phyloP scores from a whole-genome alignment of 352 stramenopile species.

The Globisporangium sylvaticum region DNA sequence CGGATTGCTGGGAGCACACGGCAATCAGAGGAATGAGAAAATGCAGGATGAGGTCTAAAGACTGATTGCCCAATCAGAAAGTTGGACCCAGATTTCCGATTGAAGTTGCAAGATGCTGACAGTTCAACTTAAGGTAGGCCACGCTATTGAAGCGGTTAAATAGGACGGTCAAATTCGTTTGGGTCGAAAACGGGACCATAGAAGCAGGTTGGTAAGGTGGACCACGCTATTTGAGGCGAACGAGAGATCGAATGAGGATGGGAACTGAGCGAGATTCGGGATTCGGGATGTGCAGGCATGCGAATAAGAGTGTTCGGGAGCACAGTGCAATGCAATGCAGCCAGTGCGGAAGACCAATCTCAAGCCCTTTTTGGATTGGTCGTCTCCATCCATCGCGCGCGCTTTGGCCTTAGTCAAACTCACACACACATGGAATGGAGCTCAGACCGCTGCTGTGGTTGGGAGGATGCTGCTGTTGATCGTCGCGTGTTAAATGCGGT shows the following conservation, averaged over 20 bases:
- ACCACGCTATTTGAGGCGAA: not conserved
- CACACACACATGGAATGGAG: not conserved
- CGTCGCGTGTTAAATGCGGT: not conserved
- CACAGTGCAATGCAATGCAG: too few species aligned
- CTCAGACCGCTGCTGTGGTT: not conserved
- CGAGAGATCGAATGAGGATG: not conserved
- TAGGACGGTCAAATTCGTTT: too few species aligned
- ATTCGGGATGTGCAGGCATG: not conserved
- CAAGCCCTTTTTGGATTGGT: not conserved
- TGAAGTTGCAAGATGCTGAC: not conserved
- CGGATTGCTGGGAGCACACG: not conserved
- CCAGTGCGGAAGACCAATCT: not conserved
- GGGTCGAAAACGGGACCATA: not conserved
- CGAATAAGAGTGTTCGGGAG: too few species aligned
- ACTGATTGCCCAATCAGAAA: constrained; percentile 4
- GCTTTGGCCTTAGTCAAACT: too few species aligned
- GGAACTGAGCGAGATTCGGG: not conserved
- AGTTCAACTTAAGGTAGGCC: not conserved
- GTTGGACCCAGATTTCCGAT: not conserved
- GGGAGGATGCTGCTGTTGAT: not conserved
- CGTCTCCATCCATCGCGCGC: not conserved
- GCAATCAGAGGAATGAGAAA: not conserved
- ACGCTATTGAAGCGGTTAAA: not conserved
- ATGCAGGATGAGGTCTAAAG: not conserved
- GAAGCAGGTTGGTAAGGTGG: not conserved